Evolutionary conservation across 495 filamentous ascomycete species (phyloP).

Genomic region (Pseudomonodictys pantanalensis): DNA sequence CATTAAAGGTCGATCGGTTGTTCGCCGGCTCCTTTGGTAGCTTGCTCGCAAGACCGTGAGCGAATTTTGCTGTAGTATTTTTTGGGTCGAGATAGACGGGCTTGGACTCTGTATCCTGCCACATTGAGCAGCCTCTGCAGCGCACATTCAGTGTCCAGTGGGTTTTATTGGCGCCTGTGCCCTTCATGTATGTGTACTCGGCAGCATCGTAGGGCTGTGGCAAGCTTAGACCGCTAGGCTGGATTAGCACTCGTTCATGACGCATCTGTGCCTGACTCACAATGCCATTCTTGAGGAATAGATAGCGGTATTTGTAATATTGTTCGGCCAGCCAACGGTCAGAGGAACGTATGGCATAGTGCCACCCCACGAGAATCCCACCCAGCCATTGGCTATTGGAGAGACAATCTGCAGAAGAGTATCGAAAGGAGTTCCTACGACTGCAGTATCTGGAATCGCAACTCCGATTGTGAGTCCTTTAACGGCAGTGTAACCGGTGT

Average conservation of each 20-base stretch:
- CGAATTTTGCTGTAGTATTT: constrained; percentile 13
- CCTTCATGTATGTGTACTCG: constrained; percentile 28
- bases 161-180: constrained; percentile 27
- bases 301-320: constrained; percentile 19
- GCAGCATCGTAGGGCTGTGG: constrained; percentile 23
- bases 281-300: constrained; percentile 30
- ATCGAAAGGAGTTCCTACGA: constrained; percentile 20
- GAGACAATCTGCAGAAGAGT: constrained; percentile 29
- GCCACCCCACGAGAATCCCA: constrained; percentile 30
- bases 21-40: constrained; percentile 24
- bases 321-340: constrained; percentile 27
- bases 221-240: constrained; percentile 20
- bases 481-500: constrained; percentile 15
- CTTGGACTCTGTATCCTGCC: constrained; percentile 22
- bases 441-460: constrained; percentile 14
- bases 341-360: constrained; percentile 31
- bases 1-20: constrained; percentile 26
- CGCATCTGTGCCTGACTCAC: background rate
- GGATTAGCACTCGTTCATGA: background rate
- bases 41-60: constrained; percentile 13
- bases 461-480: constrained; percentile 28
- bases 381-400: constrained; percentile 29
- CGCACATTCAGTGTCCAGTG: constrained; percentile 33
- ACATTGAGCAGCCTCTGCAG: constrained; percentile 25
- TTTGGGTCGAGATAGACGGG: constrained; percentile 3